A percentile compares a stretch with the other conserved stretches of the same genome.
These are phyloP conservation scores for Hanseniaspora gamundiae DNA, from an alignment of 1,139 yeast species.

Conservation along the genomic window DNA sequence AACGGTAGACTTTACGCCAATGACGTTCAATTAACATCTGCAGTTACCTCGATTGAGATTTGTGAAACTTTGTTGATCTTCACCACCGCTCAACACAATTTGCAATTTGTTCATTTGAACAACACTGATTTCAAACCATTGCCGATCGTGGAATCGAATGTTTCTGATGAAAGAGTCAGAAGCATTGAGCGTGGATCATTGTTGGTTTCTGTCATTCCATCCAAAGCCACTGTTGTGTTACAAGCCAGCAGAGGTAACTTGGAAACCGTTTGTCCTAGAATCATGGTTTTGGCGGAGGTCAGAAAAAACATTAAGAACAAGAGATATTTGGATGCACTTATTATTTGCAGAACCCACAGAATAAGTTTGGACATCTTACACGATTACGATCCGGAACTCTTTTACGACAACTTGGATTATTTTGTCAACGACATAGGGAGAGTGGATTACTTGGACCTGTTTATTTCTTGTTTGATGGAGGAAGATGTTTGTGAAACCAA, in stretches of 20 bases:
- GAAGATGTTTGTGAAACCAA: conserved; percentile 80
- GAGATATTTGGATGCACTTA: conserved; percentile 60
- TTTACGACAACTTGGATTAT: conserved; percentile 48
- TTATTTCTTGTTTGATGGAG: conserved; percentile 73
- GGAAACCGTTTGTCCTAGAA: conserved; percentile 88
- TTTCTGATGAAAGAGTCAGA: conserved; percentile 69
- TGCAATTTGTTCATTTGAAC: conserved; percentile 59
- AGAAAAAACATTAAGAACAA: conserved; percentile 49
- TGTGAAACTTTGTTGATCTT: conserved; percentile 65
- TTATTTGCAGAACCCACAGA: conserved; percentile 80
- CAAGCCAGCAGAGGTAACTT: conserved; percentile 96
- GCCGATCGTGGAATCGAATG: conserved; percentile 23
- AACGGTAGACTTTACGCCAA: conserved; percentile 68
- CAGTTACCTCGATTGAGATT: conserved; percentile 71
- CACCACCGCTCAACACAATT: conserved; percentile 79
- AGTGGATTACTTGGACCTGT: conserved; percentile 72
- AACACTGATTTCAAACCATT: conserved; percentile 28
- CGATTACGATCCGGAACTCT: conserved; percentile 70
- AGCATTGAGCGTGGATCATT: conserved; percentile 85
- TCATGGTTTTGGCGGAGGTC: conserved; percentile 79
- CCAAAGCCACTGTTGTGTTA: conserved; percentile 68
- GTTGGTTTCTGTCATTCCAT: conserved; percentile 69
- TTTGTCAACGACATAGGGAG: conserved; percentile 62
- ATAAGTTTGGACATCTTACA: conserved; percentile 81
- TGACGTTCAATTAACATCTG: conserved; percentile 48